Percentiles rank a stretch among this genome's conserved stretches.
These are phyloP conservation scores for Didymella exigua DNA, from an alignment of 2,329 filamentous ascomycete species.

Conservation along the genomic window DNA sequence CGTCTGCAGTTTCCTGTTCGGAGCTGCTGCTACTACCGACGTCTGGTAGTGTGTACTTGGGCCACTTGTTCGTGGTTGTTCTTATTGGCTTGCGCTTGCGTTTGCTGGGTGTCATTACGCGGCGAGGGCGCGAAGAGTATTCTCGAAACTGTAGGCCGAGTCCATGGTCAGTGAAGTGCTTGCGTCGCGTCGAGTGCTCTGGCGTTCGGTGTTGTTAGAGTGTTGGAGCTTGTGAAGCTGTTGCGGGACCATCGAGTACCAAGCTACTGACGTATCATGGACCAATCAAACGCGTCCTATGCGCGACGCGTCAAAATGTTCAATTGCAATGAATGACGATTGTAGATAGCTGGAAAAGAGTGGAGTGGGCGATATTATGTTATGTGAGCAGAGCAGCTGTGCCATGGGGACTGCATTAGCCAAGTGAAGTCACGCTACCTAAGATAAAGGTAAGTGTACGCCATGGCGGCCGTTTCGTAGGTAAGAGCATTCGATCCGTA, in stretches of 20 bases:
- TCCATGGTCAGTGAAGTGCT: slow-evolving; percentile 30
- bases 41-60: slow-evolving; percentile 17
- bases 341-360: background rate
- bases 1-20: background rate
- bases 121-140: slow-evolving; percentile 18
- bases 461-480: background rate
- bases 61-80: slow-evolving; percentile 25
- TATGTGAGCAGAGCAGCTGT: background rate
- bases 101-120: slow-evolving; percentile 39
- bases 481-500: background rate
- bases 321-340: background rate
- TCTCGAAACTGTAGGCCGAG: background rate
- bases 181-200: background rate
- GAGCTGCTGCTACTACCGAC: slow-evolving; percentile 14
- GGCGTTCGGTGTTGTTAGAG: slow-evolving; percentile 4
- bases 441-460: background rate
- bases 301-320: slow-evolving; percentile 2
- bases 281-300: slow-evolving; percentile 15
- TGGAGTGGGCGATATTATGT: background rate
- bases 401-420: background rate
- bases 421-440: background rate
- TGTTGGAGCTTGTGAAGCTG: background rate
- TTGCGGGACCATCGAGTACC: slow-evolving; percentile 8
- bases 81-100: slow-evolving; percentile 25
- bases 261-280: slow-evolving; percentile 17